Evolutionary conservation across 139 green algal genomes (phyloP).

Genomic region (Eudorina sp.): DNA sequence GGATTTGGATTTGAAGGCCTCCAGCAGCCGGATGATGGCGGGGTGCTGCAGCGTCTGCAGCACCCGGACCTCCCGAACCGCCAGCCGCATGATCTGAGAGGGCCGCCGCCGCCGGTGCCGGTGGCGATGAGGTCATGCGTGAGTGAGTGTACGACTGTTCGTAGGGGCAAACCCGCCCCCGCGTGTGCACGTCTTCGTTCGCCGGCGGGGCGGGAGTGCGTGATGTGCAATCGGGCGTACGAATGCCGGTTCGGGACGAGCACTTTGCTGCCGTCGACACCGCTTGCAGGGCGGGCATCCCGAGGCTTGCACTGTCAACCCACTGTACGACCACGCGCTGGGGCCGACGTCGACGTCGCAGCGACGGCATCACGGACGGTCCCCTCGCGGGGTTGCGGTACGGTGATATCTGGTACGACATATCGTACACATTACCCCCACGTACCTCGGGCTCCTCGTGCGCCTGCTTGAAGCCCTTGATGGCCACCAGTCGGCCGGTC

Average conservation of each 20-base stretch:
- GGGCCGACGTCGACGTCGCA: too few relatives aligned
- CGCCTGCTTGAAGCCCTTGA: slow-evolving; percentile 66
- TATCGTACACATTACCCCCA: background rate
- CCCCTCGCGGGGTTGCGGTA: background rate
- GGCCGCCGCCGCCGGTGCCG: background rate
- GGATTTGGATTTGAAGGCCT: slow-evolving; percentile 57
- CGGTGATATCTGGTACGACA: background rate
- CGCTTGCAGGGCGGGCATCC: too few relatives aligned
- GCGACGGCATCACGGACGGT: background rate
- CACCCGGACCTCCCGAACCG: slow-evolving; percentile 46
- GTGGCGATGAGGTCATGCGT: too few relatives aligned
- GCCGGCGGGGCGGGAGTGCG: too few relatives aligned
- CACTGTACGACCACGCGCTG: too few relatives aligned
- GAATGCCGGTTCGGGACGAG: too few relatives aligned
- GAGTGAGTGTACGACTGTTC: too few relatives aligned
- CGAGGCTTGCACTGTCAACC: background rate
- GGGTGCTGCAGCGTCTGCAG: slow-evolving; percentile 50
- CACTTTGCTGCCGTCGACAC: too few relatives aligned
- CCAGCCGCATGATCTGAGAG: slow-evolving; percentile 57
- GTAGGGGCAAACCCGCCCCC: too few relatives aligned
- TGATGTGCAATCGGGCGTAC: too few relatives aligned
- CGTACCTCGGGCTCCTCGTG: slow-evolving; percentile 48
- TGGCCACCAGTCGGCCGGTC: slow-evolving; percentile 43
- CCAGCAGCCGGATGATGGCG: slow-evolving; percentile 52
- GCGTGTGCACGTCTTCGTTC: too few relatives aligned